Evolutionary conservation across 2,329 filamentous ascomycete species (phyloP).

Genomic region (Pseudogymnoascus sp.): DNA sequence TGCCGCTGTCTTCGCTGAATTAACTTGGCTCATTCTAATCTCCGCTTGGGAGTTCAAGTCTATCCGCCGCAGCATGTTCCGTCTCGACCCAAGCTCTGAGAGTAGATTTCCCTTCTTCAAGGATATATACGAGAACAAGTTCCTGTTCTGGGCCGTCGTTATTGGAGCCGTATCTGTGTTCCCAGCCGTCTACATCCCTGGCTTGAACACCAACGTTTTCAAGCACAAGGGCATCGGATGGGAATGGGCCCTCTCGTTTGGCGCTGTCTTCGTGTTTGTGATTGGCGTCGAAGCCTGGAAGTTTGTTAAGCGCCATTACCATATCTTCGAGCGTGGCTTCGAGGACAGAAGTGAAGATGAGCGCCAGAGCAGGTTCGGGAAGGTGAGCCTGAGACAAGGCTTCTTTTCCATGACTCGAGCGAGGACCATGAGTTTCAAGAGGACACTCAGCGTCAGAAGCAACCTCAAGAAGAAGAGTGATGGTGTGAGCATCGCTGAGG

Average conservation of each 20-base stretch:
- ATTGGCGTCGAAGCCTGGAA: conserved; percentile 57
- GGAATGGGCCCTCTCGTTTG: conserved; percentile 59
- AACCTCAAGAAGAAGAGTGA: neutral
- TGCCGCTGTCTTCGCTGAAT: conserved; percentile 49
- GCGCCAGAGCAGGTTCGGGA: conserved; percentile 13
- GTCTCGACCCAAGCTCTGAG: conserved; percentile 42
- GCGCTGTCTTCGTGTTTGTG: conserved; percentile 53
- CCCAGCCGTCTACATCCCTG: conserved; percentile 57
- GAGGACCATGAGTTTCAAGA: conserved; percentile 18
- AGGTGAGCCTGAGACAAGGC: conserved; percentile 28
- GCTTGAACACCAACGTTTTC: conserved; percentile 57
- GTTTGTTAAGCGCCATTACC: conserved; percentile 46
- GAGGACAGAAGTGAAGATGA: conserved; percentile 21
- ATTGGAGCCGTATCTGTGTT: conserved; percentile 49
- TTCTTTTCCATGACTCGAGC: conserved; percentile 31
- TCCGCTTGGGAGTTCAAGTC: conserved; percentile 56
- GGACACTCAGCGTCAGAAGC: neutral
- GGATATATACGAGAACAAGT: conserved; percentile 51
- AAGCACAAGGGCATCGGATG: conserved; percentile 56
- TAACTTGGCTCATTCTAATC: conserved; percentile 52
- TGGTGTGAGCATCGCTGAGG: neutral
- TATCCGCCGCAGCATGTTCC: conserved; percentile 50
- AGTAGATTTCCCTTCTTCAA: conserved; percentile 35
- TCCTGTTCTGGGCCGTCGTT: conserved; percentile 52
- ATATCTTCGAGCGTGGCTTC: conserved; percentile 27